Base-by-base conservation (phyloP, 257 asterid species). In the Jacaranda copaia region DNA sequence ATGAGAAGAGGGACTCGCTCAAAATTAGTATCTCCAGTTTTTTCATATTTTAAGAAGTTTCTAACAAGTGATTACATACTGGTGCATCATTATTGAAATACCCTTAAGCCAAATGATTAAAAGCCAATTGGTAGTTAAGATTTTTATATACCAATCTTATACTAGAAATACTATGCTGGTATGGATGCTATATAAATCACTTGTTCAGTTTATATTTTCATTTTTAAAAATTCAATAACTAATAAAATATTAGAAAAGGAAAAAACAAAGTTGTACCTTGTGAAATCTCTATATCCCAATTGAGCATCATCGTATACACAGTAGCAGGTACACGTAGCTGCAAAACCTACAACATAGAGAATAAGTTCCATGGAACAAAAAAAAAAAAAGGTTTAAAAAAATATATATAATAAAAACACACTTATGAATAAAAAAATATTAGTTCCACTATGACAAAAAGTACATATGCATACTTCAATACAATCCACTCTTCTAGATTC, bases 141-240 rank as follows among this genome's bases (percentile, higher is more conserved):
- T 13, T 58, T 56, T 8, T 20, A 19, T 18, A 40, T 13, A 13
- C 2, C 32, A 25, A 25, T 32, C 15, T 45, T 61, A 10, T 36
- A 4, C 43, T 61, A 35, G 68, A 63, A 25, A 14, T 14, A 8
- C 71, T 12, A 39, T 75, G 79, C 15, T 11, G 35, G 59, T 42
- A 49, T 38, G 42, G 64, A 39, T 66, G 60, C 68, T 55, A 20
- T 66, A 42, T 60, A 74, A 68, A 49, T 35, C 46, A 65, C 36
- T 65, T 8, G 0, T 11, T 12, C 73, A 3, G 25, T 59, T 68
- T 63, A n/a, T 25, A 25, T 25, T 25, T 25, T 25, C 32, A 25
- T 25, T 25, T 2, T 25, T 25, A 25, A 25, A 25, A 25, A 36
- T 48, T 2, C 53, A 13, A 10, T 2, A 48, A 48, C 53, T 15